Evolutionary conservation across 225 moss, liverwort and hornwort genomes (phyloP), one percentile per base, ranked within the genome.

Genomic region (Pleurozium schreberi): DNA sequence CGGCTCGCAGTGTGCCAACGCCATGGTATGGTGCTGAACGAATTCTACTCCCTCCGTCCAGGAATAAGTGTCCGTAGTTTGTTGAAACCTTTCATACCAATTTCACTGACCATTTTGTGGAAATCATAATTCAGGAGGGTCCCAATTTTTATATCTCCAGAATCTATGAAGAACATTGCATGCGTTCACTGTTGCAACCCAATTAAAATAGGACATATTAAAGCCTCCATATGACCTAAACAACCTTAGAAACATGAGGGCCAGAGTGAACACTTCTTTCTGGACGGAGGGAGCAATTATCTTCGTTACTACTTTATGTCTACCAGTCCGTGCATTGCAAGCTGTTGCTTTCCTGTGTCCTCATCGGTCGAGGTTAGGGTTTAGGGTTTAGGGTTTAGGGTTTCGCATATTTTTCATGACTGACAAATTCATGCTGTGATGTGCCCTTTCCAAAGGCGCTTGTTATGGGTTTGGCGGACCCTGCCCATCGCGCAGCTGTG

Each of bases 1-100:
- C 27, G 90, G 92, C 67, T 93, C 93, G 60, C 93, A 93, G 85
- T 93, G 93, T 23, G 93, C 93, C 75, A 93, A 93, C 62, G 88
- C 94, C 92, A 89, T 94, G 84, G 89, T 89, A 89, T 18, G 77
- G 65, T 68, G 11, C 75, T 73, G 17, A 30, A 53, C 14, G 25
- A n/a, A 26, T 57, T 57, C 57, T 57, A n/a, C 58, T 26, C 58
- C 40, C 40, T 80, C 23, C 18, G 27, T 58, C 58, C 40, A 57
- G n/a, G n/a, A 26, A 6, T 26, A 6, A 10, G 16, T 26, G 57
- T 27, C 36, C 36, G 3, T 53, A 23, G 27, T 77, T 55, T 23
- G n/a, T 27, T 79, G 18, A 58, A n/a, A 27, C 58, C 4, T 58
- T 38, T 58, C 18, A 11, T 11, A 18, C 18, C 7, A 40, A 18